Base-by-base conservation (phyloP, 192 early-diverging fungal species). In the Backusella tuberculispora region DNA sequence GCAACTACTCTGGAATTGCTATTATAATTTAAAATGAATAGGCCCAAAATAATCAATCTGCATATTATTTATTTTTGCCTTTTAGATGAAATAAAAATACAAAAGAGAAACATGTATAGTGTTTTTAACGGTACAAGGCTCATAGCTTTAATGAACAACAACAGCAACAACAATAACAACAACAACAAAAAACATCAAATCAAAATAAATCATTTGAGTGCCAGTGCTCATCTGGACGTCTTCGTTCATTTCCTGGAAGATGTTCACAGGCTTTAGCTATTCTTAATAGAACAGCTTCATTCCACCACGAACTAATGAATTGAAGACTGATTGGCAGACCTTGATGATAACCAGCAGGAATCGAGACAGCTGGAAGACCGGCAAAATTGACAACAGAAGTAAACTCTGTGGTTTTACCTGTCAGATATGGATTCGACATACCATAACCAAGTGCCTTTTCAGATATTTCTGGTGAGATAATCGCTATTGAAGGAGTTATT, bases 271-370 rank as follows among this genome's bases (percentile, higher is more conserved):
- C 79, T 56, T 81, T 84, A 1, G 88, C 92, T 46, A 92, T 78
- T 17, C 90, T 78, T 37, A 91, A 77, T 1, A 93, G 75, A 15
- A 84, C 38, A 29, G 81, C 87, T 76, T 92, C 92, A 66, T 92
- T 80, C 83, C 85, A 91, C 92, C 92, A 93, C 56, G 85, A 80
- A 6, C 83, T 82, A 82, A 88, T 86, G 70, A 93, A 88, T 69
- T 93, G 92, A 63, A 91, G 69, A 37, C 87, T 89, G 41, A 91
- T 81, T 13, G 92, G 92, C n/a, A 92, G 68, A 13, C 84, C 84
- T 2, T 81, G 66, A 19, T 83, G 74, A 64, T 86, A 90, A 0
- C 92, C 92, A 40, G 87, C 84, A 10, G 90, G 90, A 21, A 87
- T 84, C 13, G 82, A 79, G 24, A 90, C 81, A 10, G 84, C 89